A percentile compares a stretch with the other conserved stretches of the same genome.
Evolutionary conservation across 2,329 filamentous ascomycete genomes (phyloP).

Genomic region (Xylaria multiplex): DNA sequence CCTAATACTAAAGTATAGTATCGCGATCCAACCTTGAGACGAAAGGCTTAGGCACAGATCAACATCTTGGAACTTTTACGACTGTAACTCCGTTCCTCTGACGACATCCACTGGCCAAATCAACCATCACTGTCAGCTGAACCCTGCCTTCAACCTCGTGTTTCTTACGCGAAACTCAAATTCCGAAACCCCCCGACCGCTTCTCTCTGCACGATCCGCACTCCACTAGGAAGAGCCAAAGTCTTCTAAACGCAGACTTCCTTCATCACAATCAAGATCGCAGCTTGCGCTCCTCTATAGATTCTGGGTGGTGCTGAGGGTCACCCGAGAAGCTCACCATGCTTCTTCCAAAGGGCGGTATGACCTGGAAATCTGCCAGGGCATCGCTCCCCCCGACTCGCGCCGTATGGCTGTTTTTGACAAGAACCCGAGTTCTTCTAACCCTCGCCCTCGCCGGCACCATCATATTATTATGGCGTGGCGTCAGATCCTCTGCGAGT

Average conservation of each 20-base stretch:
- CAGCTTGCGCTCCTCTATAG: slow-evolving; percentile 38
- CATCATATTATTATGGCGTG: slow-evolving; percentile 86
- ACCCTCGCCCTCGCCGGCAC: slow-evolving; percentile 75
- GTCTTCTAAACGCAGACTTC: background rate
- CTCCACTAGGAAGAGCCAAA: slow-evolving; percentile 10
- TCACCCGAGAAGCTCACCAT: slow-evolving; percentile 65
- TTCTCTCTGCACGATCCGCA: slow-evolving; percentile 1
- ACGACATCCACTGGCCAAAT: slow-evolving; percentile 13
- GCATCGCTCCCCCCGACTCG: slow-evolving; percentile 80
- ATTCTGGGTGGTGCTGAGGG: slow-evolving; percentile 54
- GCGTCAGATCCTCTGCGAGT: slow-evolving; percentile 79
- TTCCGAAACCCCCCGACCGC: background rate
- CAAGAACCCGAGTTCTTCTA: slow-evolving; percentile 80
- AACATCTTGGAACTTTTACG: slow-evolving; percentile 7
- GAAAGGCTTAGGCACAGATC: slow-evolving; percentile 2
- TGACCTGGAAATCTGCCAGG: slow-evolving; percentile 92
- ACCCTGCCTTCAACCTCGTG: slow-evolving; percentile 6
- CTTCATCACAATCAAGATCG: slow-evolving; percentile 7
- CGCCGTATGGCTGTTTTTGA: slow-evolving; percentile 75
- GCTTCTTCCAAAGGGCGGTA: slow-evolving; percentile 89
- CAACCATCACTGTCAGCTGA: background rate
- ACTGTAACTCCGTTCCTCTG: slow-evolving; percentile 14
- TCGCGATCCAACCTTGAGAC: slow-evolving; percentile 15
- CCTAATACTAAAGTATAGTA: background rate
- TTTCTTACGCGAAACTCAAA: slow-evolving; percentile 12